Evolutionary conservation across 192 early-diverging fungal genomes (phyloP), one percentile per base, ranked within the genome.

Genomic region (Backusella parvicylindrica): DNA sequence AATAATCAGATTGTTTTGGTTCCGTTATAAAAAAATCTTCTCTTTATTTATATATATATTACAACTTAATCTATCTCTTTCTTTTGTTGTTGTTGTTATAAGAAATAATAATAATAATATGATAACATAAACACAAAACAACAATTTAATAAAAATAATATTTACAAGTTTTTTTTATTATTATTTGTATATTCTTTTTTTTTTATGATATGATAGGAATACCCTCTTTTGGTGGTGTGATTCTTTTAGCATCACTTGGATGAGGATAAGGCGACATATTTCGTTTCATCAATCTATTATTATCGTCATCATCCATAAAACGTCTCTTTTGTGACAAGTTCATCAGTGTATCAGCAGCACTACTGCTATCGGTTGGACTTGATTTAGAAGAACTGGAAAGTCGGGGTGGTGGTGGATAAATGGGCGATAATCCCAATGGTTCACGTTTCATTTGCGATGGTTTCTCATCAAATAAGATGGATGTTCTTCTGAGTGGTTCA

Each of bases 1-100:
- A 60, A 69, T 26, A 73, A 69, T 64, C 66, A 70, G 18, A 35
- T 81, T 13, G 50, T 56, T 23, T 49, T 81, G 13, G 66, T 81
- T 36, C 80, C 76, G 28, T 43, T 64, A 13, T 31, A 60, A 60
- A 26, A 26, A 13, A 6, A 6, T 1, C n/a, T 50, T 21, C n/a
- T 9, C n/a, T 21, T 26, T 21, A 8, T 53, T 21, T 23, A 60
- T 28, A 23, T 60, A 56, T 21, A 8, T 21, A 23, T 50, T 26
- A 56, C 23, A 56, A 4, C 12, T 26, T 56, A 26, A 13, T 26
- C 12, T 56, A 6, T 12, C 8, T 26, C 12, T 56, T 6, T 12
- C 8, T 56, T 50, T 50, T 56, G 43, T 41, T 43, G 11, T 40
- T 35, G n/a, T 36, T n/a, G 23, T 36, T 37, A 68, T 38, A 66